Evolutionary conservation across 352 stramenopile genomes (phyloP).

Genomic region (Pseudoperonospora humuli): DNA sequence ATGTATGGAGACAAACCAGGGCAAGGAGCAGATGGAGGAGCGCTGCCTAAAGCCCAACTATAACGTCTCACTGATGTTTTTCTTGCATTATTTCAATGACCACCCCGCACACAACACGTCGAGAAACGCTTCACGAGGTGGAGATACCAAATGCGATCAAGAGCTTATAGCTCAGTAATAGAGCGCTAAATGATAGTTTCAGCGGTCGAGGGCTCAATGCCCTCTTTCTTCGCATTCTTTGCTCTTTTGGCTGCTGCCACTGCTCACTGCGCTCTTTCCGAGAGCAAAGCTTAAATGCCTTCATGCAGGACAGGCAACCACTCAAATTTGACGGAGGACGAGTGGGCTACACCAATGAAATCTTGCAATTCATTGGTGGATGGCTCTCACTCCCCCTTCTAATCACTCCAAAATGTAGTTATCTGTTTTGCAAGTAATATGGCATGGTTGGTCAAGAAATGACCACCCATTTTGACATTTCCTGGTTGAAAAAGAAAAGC

Average conservation of each 20-base stretch:
- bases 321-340: too few relatives aligned
- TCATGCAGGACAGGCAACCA: too few relatives aligned
- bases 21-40: constrained; percentile 61
- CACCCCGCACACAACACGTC: constrained; percentile 50
- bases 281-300: too few relatives aligned
- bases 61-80: constrained; percentile 39
- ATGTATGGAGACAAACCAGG: constrained; percentile 73
- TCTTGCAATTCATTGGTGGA: too few relatives aligned
- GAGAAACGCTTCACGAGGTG: constrained; percentile 48
- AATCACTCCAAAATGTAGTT: neutral
- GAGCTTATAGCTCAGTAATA: neutral
- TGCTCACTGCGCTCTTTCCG: too few relatives aligned
- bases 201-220: neutral
- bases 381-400: too few relatives aligned
- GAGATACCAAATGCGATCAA: constrained; percentile 81
- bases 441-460: constrained; percentile 13
- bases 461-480: constrained; percentile 69
- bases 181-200: too few relatives aligned
- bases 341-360: too few relatives aligned
- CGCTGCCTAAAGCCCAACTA: constrained; percentile 71
- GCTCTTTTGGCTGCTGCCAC: too few relatives aligned
- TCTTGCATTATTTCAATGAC: constrained; percentile 84
- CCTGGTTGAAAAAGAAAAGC: constrained; percentile 34
- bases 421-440: constrained; percentile 3
- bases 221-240: neutral